Evolutionary conservation across 2,329 filamentous ascomycete genomes (phyloP), one percentile per base, ranked within the genome.

Genomic region (Pseudogymnoascus sp.): DNA sequence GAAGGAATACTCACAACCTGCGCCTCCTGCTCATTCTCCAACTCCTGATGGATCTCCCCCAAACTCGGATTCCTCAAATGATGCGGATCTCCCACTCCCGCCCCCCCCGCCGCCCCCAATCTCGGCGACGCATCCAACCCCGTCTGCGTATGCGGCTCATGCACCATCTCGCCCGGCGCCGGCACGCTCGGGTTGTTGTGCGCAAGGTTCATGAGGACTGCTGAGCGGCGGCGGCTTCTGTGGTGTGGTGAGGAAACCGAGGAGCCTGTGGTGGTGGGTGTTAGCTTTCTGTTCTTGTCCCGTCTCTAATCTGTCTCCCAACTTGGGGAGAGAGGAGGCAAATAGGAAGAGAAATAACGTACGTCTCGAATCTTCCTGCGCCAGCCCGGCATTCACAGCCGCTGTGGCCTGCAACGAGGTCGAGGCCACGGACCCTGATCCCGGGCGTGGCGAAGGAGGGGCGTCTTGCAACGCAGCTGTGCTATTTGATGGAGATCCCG

Each of bases 11-110:
- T 61, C 77, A 88, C 86, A 67, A 92, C 89, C 75, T 91, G 88
- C 24, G 85, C 87, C 71, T 92, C 89, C 72, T 91, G 88, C 75
- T 92, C 89, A 62, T 86, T 88, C 74, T 92, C 89, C 1, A 92
- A 79, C 74, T 91, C 87, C 72, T 92, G 89, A 68, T 92, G 88
- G 44, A 92, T 82, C 74, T 91, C 88, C 16, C 89, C 89, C 66
- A 92, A 74, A 72, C 88, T 91, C 2, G 88, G 88, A 0, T 86
- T 77, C 59, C 89, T 81, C 67, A 85, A 82, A 70, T 89, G 87
- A 68, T 85, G 81, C 14, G 85, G 82, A 68, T 86, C 84, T 35
- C 76, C 72, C 42, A 63, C 69, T 6, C 66, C 44, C 38, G 66
- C 69, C 2, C 42, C 19, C 6, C 42, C 42, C 42, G 42, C 42